Conservation (phyloP, 306 rosid species). For the Cyclanthera cordifolia region DNA sequence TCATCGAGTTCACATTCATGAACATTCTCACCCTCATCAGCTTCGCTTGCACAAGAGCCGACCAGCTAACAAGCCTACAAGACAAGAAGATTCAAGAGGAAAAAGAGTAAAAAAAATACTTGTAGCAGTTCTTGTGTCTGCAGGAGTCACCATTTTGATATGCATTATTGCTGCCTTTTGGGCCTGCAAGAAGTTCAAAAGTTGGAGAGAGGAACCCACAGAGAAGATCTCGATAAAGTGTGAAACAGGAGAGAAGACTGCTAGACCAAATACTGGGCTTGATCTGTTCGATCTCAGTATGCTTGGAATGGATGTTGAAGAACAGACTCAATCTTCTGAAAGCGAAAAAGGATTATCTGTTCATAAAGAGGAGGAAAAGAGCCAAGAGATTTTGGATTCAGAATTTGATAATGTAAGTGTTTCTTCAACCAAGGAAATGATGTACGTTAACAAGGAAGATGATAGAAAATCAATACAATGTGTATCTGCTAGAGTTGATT, state of each 20-base stretch:
- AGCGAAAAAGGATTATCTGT: constrained; percentile 10
- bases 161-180: constrained; percentile 38
- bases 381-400: constrained; percentile 12
- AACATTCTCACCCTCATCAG: constrained; percentile 28
- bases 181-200: constrained; percentile 45
- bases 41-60: constrained; percentile 28
- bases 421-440: constrained; percentile 58
- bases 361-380: constrained; percentile 16
- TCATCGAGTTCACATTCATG: constrained; percentile 28
- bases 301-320: constrained; percentile 55
- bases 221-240: constrained; percentile 33
- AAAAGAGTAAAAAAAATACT: constrained; percentile 33
- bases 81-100: constrained; percentile 25
- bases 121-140: constrained; percentile 44
- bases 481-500: constrained; percentile 27
- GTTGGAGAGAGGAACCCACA: constrained; percentile 37
- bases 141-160: constrained; percentile 36
- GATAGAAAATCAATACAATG: constrained; percentile 25
- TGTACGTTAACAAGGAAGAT: constrained; percentile 44
- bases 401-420: constrained; percentile 32
- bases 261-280: constrained; percentile 34
- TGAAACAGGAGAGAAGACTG: constrained; percentile 27
- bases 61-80: constrained; percentile 15
- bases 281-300: constrained; percentile 69
- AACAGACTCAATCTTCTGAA: constrained; percentile 32